Conservation (phyloP, 352 stramenopile species). For the Globisporangium uncinulatum region DNA sequence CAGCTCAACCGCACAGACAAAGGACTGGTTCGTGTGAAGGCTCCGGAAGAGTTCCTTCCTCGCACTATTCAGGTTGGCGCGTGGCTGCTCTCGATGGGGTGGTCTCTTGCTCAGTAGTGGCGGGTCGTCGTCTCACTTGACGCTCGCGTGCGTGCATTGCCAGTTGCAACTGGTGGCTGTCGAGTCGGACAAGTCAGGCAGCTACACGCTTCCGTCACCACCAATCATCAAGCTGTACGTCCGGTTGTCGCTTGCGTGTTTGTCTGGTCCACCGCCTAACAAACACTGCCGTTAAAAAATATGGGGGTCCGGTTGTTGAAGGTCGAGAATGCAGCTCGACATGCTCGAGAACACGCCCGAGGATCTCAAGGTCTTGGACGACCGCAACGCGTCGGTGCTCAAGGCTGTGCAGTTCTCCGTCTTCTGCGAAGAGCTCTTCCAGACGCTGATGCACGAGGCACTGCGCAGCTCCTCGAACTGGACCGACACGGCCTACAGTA, state of each 20-base stretch:
- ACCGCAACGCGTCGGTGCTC: conserved; percentile 64
- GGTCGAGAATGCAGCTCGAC: conserved; percentile 51
- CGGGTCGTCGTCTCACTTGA: background rate
- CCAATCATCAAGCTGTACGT: conserved; percentile 39
- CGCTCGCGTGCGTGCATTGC: background rate
- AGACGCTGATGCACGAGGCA: conserved; percentile 78
- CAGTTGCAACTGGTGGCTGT: conserved; percentile 34
- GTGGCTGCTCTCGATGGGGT: background rate
- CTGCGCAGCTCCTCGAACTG: conserved; percentile 59
- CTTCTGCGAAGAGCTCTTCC: conserved; percentile 84
- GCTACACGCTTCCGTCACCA: conserved; percentile 41
- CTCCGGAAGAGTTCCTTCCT: conserved; percentile 68
- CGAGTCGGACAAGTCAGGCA: conserved; percentile 24
- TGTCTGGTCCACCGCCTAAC: background rate
- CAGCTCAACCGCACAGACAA: conserved; percentile 79
- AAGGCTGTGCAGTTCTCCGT: conserved; percentile 83
- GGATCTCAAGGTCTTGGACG: conserved; percentile 53
- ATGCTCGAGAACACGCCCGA: conserved; percentile 52
- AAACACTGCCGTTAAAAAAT: too few species aligned
- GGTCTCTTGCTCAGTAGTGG: background rate
- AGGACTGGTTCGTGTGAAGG: conserved; percentile 69
- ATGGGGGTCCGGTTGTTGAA: conserved; percentile 9
- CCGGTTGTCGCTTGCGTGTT: background rate
- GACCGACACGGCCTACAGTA: conserved; percentile 62
- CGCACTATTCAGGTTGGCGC: conserved; percentile 66